Conservation (phyloP, 352 stramenopile species). For the Phytopythium ostracodes region DNA sequence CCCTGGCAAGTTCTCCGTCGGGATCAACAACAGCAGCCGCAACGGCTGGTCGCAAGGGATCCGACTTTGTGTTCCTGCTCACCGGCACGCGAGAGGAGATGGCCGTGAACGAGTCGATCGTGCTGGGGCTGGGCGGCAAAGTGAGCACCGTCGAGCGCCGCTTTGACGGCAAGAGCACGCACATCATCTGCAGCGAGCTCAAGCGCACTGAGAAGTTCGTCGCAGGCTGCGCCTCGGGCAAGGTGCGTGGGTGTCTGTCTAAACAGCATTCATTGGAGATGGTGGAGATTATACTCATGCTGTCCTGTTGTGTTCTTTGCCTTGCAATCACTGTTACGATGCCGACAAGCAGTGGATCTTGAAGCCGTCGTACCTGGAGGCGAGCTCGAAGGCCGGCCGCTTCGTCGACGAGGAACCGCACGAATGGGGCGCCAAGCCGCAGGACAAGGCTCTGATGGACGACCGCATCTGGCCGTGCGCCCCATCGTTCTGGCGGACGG, state of each 20-base stretch:
- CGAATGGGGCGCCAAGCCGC: constrained; percentile 61
- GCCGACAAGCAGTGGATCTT: constrained; percentile 66
- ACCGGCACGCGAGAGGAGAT: constrained; percentile 72
- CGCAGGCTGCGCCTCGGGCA: constrained; percentile 71
- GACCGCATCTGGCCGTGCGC: constrained; percentile 65
- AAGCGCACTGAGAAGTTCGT: constrained; percentile 88
- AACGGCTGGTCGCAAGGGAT: not conserved
- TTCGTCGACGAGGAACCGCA: constrained; percentile 74
- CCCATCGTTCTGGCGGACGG: constrained; percentile 61
- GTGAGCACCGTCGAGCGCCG: constrained; percentile 63
- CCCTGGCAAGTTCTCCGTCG: constrained; percentile 13
- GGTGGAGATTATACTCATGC: not conserved
- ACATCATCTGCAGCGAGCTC: constrained; percentile 86
- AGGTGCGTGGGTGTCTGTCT: too few relatives aligned
- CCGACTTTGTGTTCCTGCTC: constrained; percentile 57
- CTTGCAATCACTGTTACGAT: constrained; percentile 2
- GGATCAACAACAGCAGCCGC: constrained; percentile 18
- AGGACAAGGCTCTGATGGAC: constrained; percentile 65
- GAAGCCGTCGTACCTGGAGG: constrained; percentile 76
- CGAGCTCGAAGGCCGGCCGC: constrained; percentile 43
- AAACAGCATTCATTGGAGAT: too few relatives aligned
- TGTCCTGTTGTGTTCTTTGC: not conserved
- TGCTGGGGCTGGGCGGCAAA: constrained; percentile 53
- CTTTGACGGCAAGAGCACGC: constrained; percentile 68
- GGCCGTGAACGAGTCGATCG: constrained; percentile 71